These are phyloP conservation scores for Fagopyrum homotropicum DNA, from an alignment of 148 eudicot genomes.

Conservation along the genomic window DNA sequence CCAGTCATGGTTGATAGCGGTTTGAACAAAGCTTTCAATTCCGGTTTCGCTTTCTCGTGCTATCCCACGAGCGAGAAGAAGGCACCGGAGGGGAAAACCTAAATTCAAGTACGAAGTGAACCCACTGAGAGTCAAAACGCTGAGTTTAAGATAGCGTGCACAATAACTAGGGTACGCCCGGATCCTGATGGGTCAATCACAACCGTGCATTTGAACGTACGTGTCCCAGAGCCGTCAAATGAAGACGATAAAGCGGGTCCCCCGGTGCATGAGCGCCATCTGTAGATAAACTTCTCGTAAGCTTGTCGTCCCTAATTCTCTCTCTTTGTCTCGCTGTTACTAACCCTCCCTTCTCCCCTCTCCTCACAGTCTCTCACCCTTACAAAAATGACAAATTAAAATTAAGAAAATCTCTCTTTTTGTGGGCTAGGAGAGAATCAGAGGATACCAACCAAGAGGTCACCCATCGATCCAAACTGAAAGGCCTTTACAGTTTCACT, in stretches of 20 bases:
- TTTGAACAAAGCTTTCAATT: not conserved
- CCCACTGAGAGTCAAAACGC: not conserved
- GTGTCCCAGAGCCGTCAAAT: slow-evolving; percentile 15
- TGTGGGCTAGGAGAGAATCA: not conserved
- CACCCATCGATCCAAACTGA: slow-evolving; percentile 14
- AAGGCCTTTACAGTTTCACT: slow-evolving; percentile 9
- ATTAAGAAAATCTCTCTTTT: slow-evolving; percentile 6
- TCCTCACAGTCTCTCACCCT: not conserved
- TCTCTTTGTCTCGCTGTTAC: slow-evolving; percentile 11
- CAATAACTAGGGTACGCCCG: slow-evolving; percentile 5
- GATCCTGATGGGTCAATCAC: slow-evolving; percentile 11
- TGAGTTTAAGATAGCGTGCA: slow-evolving; percentile 13
- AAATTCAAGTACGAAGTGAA: not conserved
- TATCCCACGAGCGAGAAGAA: not conserved
- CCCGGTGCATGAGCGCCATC: slow-evolving; percentile 23
- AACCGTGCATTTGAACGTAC: slow-evolving; percentile 17
- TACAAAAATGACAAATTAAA: not conserved
- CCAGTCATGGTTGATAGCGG: slow-evolving; percentile 32
- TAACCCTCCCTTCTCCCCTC: slow-evolving; percentile 11
- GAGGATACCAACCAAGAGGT: slow-evolving; percentile 7
- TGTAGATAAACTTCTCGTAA: slow-evolving; percentile 17
- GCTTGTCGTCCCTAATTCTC: slow-evolving; percentile 7
- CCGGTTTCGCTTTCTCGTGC: not conserved
- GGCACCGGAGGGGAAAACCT: not conserved
- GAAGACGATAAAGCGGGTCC: slow-evolving; percentile 19